Conservation (phyloP, 352 stramenopile genomes). For the Globisporangium parvum region DNA sequence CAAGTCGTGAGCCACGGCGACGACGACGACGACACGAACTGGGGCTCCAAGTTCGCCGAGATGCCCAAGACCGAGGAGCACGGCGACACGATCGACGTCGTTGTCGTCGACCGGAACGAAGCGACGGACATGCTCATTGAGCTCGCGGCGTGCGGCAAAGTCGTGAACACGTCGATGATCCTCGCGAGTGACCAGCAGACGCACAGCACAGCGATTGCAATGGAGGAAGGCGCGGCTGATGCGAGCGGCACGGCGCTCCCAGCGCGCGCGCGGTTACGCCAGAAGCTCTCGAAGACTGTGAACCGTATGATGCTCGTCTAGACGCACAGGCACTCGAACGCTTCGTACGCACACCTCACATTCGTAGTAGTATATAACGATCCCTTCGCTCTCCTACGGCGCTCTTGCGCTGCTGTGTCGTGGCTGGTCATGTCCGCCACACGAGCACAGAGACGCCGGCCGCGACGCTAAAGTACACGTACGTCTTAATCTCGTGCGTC, state of each 20-base stretch:
- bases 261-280: constrained; percentile 20
- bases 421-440: constrained; percentile 67
- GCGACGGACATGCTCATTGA: constrained; percentile 67
- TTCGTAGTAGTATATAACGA: neutral
- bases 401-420: neutral
- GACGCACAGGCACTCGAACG: neutral
- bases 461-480: constrained; percentile 93
- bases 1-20: constrained; percentile 24
- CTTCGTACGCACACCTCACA: neutral
- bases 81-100: constrained; percentile 57
- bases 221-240: constrained; percentile 22
- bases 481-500: constrained; percentile 95
- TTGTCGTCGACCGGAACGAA: constrained; percentile 53
- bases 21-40: constrained; percentile 18
- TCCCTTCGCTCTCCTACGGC: neutral
- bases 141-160: constrained; percentile 50
- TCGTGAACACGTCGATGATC: constrained; percentile 46
- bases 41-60: constrained; percentile 39
- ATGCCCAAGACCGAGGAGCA: constrained; percentile 48
- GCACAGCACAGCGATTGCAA: constrained; percentile 28
- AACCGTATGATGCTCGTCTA: constrained; percentile 47
- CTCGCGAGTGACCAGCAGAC: constrained; percentile 23
- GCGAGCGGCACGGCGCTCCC: constrained; percentile 14
- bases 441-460: constrained; percentile 89
- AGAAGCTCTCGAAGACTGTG: constrained; percentile 37